Conservation (phyloP, 2,329 filamentous ascomycete species). For the Neonectria coccinea region DNA sequence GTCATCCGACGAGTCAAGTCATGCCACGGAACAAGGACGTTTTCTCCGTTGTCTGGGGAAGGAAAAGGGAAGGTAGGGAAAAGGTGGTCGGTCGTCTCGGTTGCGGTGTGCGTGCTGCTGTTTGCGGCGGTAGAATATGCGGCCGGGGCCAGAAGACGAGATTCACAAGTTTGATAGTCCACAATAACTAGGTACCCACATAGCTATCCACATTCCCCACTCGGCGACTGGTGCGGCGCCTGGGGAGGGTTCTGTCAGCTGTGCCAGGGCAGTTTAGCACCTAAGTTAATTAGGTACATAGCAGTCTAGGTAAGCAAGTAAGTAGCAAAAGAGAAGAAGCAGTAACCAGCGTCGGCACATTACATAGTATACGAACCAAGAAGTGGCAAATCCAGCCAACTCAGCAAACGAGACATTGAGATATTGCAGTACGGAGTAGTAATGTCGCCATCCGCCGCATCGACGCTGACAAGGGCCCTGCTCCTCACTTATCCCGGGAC, state of each 20-base stretch:
- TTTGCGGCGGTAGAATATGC: not conserved
- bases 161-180: not conserved
- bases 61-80: not conserved
- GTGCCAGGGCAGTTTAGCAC: no score
- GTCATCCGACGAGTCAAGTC: conserved; percentile 40
- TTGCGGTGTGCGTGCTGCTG: conserved; percentile 3
- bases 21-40: conserved; percentile 19
- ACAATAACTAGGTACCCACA: not conserved
- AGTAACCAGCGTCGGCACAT: no score
- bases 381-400: no score
- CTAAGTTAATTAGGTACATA: no score
- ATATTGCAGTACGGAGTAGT: no score
- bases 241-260: no score
- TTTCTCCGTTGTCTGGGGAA: conserved; percentile 8
- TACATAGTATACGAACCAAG: no score
- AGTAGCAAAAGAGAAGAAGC: no score
- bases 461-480: not conserved
- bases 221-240: not conserved
- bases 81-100: not conserved
- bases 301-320: no score
- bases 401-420: no score
- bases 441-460: conserved; percentile 3
- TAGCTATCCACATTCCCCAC: not conserved
- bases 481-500: not conserved
- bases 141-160: not conserved